Evolutionary conservation across 2,329 filamentous ascomycete genomes (phyloP).

Genomic region (Chrysoporthe puriensis): DNA sequence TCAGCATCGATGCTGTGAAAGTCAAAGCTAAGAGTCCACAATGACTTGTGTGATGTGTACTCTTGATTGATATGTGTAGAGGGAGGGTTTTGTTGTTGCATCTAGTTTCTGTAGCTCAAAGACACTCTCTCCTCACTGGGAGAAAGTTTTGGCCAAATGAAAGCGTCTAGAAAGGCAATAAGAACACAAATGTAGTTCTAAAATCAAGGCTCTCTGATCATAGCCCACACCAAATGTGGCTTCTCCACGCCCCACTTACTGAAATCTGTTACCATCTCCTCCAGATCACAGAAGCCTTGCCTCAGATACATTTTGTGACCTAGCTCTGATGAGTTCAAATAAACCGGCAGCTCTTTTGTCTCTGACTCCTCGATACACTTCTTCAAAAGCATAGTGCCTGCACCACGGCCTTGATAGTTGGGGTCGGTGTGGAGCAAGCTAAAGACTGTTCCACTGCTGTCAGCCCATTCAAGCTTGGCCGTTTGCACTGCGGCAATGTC

Average conservation of each 20-base stretch:
- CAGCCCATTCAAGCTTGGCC: background rate
- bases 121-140: background rate
- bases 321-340: constrained; percentile 42
- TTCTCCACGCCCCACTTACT: constrained; percentile 38
- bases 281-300: constrained; percentile 44
- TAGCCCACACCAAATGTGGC: constrained; percentile 34
- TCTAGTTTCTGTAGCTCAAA: no score
- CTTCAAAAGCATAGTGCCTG: constrained; percentile 43
- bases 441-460: constrained; percentile 37
- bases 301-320: constrained; percentile 44
- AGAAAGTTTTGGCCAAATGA: background rate
- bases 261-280: constrained; percentile 35
- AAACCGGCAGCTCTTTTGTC: constrained; percentile 39
- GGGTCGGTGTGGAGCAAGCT: constrained; percentile 45
- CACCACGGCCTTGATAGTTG: constrained; percentile 45
- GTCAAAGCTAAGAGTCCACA: no score
- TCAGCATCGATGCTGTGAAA: no score
- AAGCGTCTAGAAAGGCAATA: background rate
- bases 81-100: no score
- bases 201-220: constrained; percentile 32
- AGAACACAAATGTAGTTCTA: background rate
- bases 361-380: constrained; percentile 44
- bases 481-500: background rate
- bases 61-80: no score
- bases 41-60: no score